A percentile compares a stretch with the other conserved stretches of the same genome.
Evolutionary conservation across 179 eudicot genomes (phyloP).

Genomic region (Carnegiea gigantea): DNA sequence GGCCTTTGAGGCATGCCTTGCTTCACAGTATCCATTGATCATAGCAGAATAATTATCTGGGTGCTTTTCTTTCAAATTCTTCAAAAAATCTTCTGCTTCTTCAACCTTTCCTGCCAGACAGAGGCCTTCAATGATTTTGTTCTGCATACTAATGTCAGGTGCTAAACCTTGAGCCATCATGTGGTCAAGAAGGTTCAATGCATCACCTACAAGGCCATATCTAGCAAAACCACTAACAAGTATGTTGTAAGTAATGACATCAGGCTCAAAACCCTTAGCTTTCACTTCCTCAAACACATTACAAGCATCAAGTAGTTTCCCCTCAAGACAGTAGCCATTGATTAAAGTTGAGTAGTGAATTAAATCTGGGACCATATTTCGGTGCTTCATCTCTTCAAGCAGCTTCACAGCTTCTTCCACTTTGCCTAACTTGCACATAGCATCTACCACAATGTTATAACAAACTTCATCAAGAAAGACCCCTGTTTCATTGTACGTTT

Average conservation of each 20-base stretch:
- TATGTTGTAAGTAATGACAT: constrained; percentile 55
- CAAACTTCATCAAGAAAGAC: constrained; percentile 54
- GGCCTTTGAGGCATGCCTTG: constrained; percentile 33
- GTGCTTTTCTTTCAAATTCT: constrained; percentile 38
- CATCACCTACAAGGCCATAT: constrained; percentile 34
- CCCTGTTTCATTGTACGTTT: constrained; percentile 34
- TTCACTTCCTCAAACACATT: constrained; percentile 42
- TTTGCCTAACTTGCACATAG: constrained; percentile 54
- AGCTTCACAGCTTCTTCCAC: constrained; percentile 50
- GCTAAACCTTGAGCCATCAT: constrained; percentile 54
- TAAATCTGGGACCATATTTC: constrained; percentile 51
- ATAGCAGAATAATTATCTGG: constrained; percentile 49
- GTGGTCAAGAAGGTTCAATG: constrained; percentile 31
- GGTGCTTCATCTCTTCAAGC: constrained; percentile 54
- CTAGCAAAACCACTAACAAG: constrained; percentile 57
- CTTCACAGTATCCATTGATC: constrained; percentile 62
- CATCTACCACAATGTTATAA: constrained; percentile 52
- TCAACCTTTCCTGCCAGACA: constrained; percentile 50
- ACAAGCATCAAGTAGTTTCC: constrained; percentile 45
- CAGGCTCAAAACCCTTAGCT: constrained; percentile 51
- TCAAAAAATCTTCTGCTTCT: constrained; percentile 59
- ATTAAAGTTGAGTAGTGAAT: constrained; percentile 72
- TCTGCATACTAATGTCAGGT: constrained; percentile 41
- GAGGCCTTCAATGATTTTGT: constrained; percentile 59
- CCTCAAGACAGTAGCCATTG: constrained; percentile 50